Evolutionary conservation across 164 flowering plant genomes (phyloP), one percentile per base, ranked within the genome.

Genomic region (Kalanchoe fedtschenkoi): DNA sequence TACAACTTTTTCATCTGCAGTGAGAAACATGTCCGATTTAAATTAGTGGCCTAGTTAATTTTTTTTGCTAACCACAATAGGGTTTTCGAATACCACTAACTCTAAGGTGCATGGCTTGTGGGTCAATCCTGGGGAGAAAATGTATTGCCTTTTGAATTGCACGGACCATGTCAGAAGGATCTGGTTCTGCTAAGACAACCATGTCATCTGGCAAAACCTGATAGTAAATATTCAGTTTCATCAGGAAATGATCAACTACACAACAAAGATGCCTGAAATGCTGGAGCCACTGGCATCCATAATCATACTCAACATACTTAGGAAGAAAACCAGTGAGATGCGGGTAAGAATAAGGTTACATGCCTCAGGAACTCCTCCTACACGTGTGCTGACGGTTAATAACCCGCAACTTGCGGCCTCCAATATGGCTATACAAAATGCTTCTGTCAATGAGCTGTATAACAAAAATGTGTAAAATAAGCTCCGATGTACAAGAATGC

Each of bases 381-480:
- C 97, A 35, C 96, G 95, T 62, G 99, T 95, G 64, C 99, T 95
- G 73, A 95, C 99, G 34, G 99, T 95, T 44, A 95, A 70, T 75
- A 95, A 72, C 66, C 99, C 97, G 76, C 97, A 91, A 80, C 99
- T 91, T 39, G 97, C 96, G 62, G 99, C 99, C 78, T 95, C 99
- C 78, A 95, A 64, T 71, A 91, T 91, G 60, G 97, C 99, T 74
- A 89, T 95, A 78, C 99, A 95, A 72, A 95, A 95, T 29, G 99
- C 99, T 79, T 95, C 97, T 42, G 97, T 95, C 60, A 91, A 78
- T 67, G 99, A 89, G 70, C 96, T 91, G 82, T 60, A 61, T 13
- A 66, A 66, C 44, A 16, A 15, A 44, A 63, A n/a, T 22, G 10
- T 38, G 26, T 32, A 1, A 42, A 3, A 42, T 14, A 14, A 42